phyloP scores from a whole-genome alignment of 768 basidiomycete species.

The Lactifluus hygrophoroides region DNA sequence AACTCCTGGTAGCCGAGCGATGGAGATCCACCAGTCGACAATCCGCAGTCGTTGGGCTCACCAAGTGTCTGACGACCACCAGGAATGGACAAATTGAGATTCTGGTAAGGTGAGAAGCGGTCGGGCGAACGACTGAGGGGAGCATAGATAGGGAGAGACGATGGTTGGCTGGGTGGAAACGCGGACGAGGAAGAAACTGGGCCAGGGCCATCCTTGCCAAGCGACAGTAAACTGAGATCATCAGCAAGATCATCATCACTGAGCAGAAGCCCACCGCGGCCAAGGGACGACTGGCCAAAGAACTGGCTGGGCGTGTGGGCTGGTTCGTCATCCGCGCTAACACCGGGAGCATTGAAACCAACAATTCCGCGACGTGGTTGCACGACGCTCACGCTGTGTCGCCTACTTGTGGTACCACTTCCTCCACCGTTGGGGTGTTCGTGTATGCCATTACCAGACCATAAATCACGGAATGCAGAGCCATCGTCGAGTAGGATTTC shows the following conservation, averaged over 20 bases:
- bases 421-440: conserved; percentile 57
- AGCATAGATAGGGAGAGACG: conserved; percentile 70
- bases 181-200: conserved; percentile 33
- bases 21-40: conserved; percentile 45
- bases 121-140: conserved; percentile 54
- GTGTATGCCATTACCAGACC: conserved; percentile 60
- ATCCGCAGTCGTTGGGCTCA: conserved; percentile 56
- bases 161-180: conserved; percentile 54
- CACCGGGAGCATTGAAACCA: conserved; percentile 57
- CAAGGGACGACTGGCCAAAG: conserved; percentile 24
- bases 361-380: conserved; percentile 63
- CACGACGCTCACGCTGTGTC: conserved; percentile 79
- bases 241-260: conserved; percentile 76
- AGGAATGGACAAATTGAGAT: conserved; percentile 55
- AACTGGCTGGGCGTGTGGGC: conserved; percentile 28
- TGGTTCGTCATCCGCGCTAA: conserved; percentile 36
- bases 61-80: conserved; percentile 41
- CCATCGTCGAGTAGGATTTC: conserved; percentile 71
- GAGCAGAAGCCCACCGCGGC: conserved; percentile 54
- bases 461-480: conserved; percentile 62
- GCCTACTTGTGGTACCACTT: conserved; percentile 74
- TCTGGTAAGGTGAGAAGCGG: conserved; percentile 45
- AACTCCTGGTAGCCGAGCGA: conserved; percentile 36
- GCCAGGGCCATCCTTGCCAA: conserved; percentile 39
- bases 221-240: conserved; percentile 54